Base-by-base conservation (phyloP, 2,329 filamentous ascomycete genomes). In the Orbilia blumenaviensis region DNA sequence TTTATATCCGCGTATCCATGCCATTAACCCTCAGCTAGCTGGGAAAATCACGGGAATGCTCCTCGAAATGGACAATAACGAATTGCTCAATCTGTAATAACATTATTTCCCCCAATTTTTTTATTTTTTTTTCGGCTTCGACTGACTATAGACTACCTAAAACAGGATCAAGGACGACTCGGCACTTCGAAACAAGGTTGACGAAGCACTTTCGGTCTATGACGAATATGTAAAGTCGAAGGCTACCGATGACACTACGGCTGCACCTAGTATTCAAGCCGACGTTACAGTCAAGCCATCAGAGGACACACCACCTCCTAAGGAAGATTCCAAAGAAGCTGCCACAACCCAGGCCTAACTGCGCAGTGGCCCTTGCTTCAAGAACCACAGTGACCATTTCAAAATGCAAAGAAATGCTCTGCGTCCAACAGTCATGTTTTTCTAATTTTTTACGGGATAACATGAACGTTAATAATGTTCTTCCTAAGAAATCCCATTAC, bases 41-140 rank as follows among this genome's bases (percentile, higher is more conserved):
- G 95, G 95, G 83, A 99, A 99, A 90, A 98, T 99, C 84, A 99
- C 95, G 78, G 95, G 95, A 85, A 99, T 99, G 95, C 91, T 99
- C 81, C 86, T 99, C 81, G 95, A 99, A 89, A 99, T 99, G 95
- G 95, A 98, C 82, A 98, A 98, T 85, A 84, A 87, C 71, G 95
- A 99, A 87, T 87, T 99, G 81, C 88, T 99, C 82, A 92, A 92
- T 85, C 89, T 99, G 92, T 97, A 91, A 92, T n/a, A n/a, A n/a
- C n/a, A n/a, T n/a, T n/a, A 94, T 92, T 2, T 44, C 44, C 27
- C 16, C n/a, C 10, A 1, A 8, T 25, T 21, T 9, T 21, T 4
- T 34, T 9, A n/a, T 7, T 27, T 8, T 44, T 23, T 21, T 14
- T 14, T 14, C 21, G 18, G n/a, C 34, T 12, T 18, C 18, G 71